A percentile compares a stretch with the other conserved stretches of the same genome.
These are phyloP conservation scores for Zoysia japonica DNA, from an alignment of 176 grass and related monocot species.

Conservation along the genomic window DNA sequence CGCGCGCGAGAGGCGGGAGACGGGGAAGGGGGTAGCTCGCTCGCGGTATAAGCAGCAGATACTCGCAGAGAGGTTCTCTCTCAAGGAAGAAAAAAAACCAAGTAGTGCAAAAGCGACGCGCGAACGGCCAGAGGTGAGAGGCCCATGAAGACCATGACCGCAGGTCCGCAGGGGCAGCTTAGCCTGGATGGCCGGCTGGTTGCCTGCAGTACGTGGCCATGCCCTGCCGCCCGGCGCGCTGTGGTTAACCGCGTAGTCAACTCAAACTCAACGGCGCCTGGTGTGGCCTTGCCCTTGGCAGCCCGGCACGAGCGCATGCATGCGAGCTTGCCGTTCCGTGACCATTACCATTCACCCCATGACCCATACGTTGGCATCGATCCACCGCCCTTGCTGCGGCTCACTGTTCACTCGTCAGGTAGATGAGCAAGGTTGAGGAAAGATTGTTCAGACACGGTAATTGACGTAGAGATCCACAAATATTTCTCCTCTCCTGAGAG, in stretches of 20 bases:
- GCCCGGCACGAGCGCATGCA: slow-evolving; percentile 14
- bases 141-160: no score
- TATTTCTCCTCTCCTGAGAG: no score
- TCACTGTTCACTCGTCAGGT: no score
- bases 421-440: no score
- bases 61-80: background rate
- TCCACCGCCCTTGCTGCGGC: no score
- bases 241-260: background rate
- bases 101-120: slow-evolving; percentile 28
- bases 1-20: background rate
- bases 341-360: no score
- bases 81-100: no score
- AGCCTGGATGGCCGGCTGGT: background rate
- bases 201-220: slow-evolving; percentile 18
- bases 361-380: no score
- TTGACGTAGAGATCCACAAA: no score
- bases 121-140: slow-evolving; percentile 14
- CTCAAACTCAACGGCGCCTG: background rate
- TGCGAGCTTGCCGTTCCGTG: no score
- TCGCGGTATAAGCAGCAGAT: background rate
- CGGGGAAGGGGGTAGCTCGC: background rate
- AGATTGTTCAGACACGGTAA: no score
- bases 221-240: background rate
- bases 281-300: background rate
- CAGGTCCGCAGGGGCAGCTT: no score